Evolutionary conservation across 768 basidiomycete genomes (phyloP), one percentile per base, ranked within the genome.

Genomic region (Pleurotus cornucopiae): DNA sequence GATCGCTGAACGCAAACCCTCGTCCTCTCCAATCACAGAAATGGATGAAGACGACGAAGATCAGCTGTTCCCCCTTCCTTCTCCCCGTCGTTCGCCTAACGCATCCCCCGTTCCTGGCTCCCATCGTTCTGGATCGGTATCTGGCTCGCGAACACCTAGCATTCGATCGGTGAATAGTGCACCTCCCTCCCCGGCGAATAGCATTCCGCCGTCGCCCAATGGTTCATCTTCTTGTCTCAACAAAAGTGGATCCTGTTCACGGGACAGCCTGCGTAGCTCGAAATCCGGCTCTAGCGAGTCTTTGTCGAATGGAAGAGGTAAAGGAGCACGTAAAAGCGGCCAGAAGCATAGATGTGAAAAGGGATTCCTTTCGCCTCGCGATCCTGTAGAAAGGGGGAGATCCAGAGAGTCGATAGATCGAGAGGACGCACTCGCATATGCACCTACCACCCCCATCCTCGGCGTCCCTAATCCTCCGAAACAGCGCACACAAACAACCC

Each of bases 31-130:
- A 1, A 78, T 78, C 43, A 39, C 39, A 21, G 51, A 53, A 21
- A 43, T 53, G 11, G 74, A 76, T 47, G 82, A 83, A 62, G 83
- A 83, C 30, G 77, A 82, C 51, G 82, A 84, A 58, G 73, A 76
- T 11, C 77, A 80, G 54, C 64, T 85, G 1, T 85, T 83, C 63
- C 81, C 81, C 0, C 72, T 86, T 18, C 85, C 84, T 6, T 81
- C 82, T 2, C 83, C 84, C 5, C 71, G 77, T 44, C 77, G 84
- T 6, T 75, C 80, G 0, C 84, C 84, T 0, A 69, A 63, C n/a
- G 58, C 64, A 2, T 66, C 65, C 6, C 75, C 76, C 0, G 48
- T 61, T 2, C 66, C 71, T 0, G 80, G 69, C 48, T 71, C 72
- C n/a, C 69, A 65, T 58, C 61, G 58, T 2, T 74, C 73, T 1